Base-by-base conservation (phyloP, 2,329 filamentous ascomycete genomes). In the Fusarium tuaranense region DNA sequence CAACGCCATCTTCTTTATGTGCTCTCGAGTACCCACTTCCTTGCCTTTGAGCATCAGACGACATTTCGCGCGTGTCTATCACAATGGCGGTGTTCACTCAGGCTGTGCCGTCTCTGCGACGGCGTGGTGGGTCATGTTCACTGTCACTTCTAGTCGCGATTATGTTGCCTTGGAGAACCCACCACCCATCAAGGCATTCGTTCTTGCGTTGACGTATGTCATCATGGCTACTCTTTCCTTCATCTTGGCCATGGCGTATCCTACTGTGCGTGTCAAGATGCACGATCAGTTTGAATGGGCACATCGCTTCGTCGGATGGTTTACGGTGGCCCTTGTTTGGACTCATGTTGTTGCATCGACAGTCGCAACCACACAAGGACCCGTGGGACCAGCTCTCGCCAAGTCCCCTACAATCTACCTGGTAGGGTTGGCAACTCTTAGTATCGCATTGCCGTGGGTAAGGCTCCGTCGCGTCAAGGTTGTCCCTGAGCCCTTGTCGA, bases 251-350 rank as follows among this genome's bases (percentile, higher is more conserved):
- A 77, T 76, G 69, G 75, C 75, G 0, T 70, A 77, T 41, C 75
- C 75, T 14, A 38, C 80, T 38, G 78, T 81, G 25, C 71, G 65
- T 0, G 66, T 81, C 68, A 69, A 78, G 74, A 77, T 79, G 72
- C 92, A 94, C 82, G 88, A 94, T 80, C 83, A 86, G 69, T 94
- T 93, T 77, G 92, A 94, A 81, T 82, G 88, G 62, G 87, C 87
- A 39, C 92, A 94, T 81, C 91, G 92, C 48, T 93, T 92, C 77
- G 87, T 86, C 2, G 92, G 91, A 10, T 94, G 92, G 92, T 84
- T 86, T 18, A 85, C 89, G 14, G 83, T 93, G 4, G 84, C 82
- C 8, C 81, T 93, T 20, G 90, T 94, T 73, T 91, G 92, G 87
- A 84, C 78, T 0, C 87, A 93, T 69, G 83, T 88, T 14, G 77